Conservation (phyloP, 164 flowering plant genomes). For the Berberis vulgaris region DNA sequence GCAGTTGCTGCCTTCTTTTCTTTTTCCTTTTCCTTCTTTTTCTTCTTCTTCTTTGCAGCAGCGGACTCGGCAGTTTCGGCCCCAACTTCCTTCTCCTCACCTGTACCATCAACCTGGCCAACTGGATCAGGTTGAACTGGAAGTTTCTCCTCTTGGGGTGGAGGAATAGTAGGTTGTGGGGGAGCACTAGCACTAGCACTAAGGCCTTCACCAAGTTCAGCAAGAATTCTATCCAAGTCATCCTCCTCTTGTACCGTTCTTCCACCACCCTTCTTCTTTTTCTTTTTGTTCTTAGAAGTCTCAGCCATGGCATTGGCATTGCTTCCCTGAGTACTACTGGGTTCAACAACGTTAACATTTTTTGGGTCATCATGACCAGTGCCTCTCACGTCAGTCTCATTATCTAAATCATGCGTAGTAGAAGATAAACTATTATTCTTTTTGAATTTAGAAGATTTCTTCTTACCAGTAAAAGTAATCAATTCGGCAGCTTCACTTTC, state of each 20-base stretch:
- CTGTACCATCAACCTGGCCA: constrained; percentile 24
- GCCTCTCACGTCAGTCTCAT: constrained; percentile 14
- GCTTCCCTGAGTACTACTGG: constrained; percentile 11
- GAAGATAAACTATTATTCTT: constrained; percentile 22
- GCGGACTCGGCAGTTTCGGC: constrained; percentile 65
- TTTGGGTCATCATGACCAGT: constrained; percentile 10
- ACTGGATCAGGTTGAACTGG: constrained; percentile 32
- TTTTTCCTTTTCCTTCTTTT: constrained; percentile 79
- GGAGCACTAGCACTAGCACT: constrained; percentile 2
- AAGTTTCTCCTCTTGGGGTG: constrained; percentile 40
- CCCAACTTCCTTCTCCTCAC: constrained; percentile 51
- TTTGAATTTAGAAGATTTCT: constrained; percentile 50
- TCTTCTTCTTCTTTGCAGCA: constrained; percentile 92
- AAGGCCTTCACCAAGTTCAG: constrained; percentile 77
- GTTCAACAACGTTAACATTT: constrained; percentile 11
- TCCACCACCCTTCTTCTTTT: constrained; percentile 84
- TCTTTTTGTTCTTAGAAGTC: constrained; percentile 76
- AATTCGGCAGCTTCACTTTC: constrained; percentile 16
- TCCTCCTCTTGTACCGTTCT: constrained; percentile 93
- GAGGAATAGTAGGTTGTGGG: constrained; percentile 30
- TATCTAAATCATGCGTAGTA: constrained; percentile 16
- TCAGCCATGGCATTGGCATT: constrained; percentile 25
- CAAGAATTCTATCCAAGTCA: constrained; percentile 84
- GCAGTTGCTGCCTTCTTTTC: constrained; percentile 47
- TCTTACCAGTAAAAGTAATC: constrained; percentile 48